Evolutionary conservation across 164 flowering plant genomes (phyloP).

Genomic region (Macadamia integrifolia): DNA sequence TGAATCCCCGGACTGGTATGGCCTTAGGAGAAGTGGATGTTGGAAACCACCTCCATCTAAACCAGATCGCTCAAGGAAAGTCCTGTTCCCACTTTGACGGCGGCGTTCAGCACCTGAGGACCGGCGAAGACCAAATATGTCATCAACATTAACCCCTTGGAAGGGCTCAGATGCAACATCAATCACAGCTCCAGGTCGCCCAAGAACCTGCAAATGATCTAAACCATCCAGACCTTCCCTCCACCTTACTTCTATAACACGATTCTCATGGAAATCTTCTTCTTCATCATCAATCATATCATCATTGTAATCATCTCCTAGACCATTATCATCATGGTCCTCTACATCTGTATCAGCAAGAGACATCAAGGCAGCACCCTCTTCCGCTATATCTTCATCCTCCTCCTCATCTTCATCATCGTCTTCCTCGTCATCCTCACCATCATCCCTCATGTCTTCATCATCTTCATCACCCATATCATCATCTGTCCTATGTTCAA

Average conservation of each 20-base stretch:
- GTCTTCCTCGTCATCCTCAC: conserved; percentile 70
- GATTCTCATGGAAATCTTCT: conserved; percentile 86
- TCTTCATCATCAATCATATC: conserved; percentile 91
- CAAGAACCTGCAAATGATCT: conserved; percentile 82
- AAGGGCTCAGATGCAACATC: conserved; percentile 86
- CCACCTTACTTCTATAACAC: conserved; percentile 88
- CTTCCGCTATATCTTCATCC: conserved; percentile 85
- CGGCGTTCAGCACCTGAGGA: conserved; percentile 72
- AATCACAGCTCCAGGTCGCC: conserved; percentile 70
- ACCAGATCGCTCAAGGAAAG: conserved; percentile 60
- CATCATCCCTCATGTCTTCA: conserved; percentile 82
- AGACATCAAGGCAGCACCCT: conserved; percentile 82
- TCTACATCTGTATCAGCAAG: conserved; percentile 90
- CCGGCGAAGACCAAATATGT: conserved; percentile 75
- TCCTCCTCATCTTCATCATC: conserved; percentile 87
- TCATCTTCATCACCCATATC: conserved; percentile 87
- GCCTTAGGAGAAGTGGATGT: conserved; percentile 84
- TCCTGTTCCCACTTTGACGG: conserved; percentile 50
- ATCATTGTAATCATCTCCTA: conserved; percentile 85
- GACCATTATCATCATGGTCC: conserved; percentile 82
- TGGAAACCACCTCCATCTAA: conserved; percentile 65
- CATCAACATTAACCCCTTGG: conserved; percentile 89
- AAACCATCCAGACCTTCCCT: conserved; percentile 88
- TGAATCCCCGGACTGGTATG: conserved; percentile 59
- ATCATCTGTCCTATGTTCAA: conserved; percentile 65